phyloP scores from a whole-genome alignment of 176 grass and related monocot genomes.

The Juncus effusus region DNA sequence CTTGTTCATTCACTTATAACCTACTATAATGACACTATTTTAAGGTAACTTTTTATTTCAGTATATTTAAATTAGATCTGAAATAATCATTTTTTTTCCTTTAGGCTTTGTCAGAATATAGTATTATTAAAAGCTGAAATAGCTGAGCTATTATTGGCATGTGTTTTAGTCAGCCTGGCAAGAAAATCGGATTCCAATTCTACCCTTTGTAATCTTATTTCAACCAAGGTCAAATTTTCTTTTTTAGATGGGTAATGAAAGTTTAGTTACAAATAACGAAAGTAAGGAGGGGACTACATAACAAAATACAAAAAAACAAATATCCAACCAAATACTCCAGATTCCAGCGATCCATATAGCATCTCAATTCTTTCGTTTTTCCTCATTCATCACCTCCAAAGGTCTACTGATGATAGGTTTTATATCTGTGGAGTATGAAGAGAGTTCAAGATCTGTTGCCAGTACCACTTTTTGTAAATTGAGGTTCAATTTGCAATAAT shows the following conservation, averaged over 20 bases:
- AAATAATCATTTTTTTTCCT: background rate
- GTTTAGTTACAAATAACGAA: too few species aligned
- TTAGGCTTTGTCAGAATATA: constrained; percentile 83
- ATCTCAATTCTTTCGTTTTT: constrained; percentile 47
- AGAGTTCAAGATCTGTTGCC: too few species aligned
- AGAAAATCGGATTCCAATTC: constrained; percentile 47
- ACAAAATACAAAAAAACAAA: too few species aligned
- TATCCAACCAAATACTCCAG: too few species aligned
- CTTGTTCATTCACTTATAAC: constrained; percentile 76
- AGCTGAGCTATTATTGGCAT: constrained; percentile 79
- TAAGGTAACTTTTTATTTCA: constrained; percentile 61
- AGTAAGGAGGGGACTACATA: too few species aligned
- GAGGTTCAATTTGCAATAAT: too few species aligned
- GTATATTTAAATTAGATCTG: constrained; percentile 14
- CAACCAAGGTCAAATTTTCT: constrained; percentile 49
- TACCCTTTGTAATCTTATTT: constrained; percentile 58
- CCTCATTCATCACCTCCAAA: constrained; percentile 59
- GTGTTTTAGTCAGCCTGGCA: constrained; percentile 65
- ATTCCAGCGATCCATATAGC: too few species aligned
- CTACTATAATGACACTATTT: constrained; percentile 72
- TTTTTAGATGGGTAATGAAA: constrained; percentile 17
- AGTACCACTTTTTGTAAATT: too few species aligned
- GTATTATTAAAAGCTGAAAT: constrained; percentile 67
- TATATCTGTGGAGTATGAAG: too few species aligned
- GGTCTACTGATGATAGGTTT: too few species aligned